These are phyloP conservation scores for Suillus weaverae DNA, from an alignment of 768 basidiomycete genomes.

Conservation along the genomic window DNA sequence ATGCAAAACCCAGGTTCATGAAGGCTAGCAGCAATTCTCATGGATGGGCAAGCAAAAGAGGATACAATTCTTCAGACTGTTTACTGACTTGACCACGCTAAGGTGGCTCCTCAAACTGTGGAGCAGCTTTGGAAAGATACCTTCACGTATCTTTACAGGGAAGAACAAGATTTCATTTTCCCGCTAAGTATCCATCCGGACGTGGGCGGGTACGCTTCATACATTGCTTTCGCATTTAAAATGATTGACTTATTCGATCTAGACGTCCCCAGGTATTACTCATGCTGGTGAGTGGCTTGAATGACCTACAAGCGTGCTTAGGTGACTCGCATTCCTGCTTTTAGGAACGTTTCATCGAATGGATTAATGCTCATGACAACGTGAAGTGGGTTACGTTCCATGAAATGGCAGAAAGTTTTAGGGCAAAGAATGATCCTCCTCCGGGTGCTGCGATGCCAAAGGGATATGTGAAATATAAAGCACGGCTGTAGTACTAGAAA, in stretches of 20 bases:
- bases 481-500: not conserved
- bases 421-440: slow-evolving; percentile 48
- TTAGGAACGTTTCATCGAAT: slow-evolving; percentile 72
- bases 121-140: slow-evolving; percentile 74
- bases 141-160: slow-evolving; percentile 63
- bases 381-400: slow-evolving; percentile 72
- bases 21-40: slow-evolving; percentile 63
- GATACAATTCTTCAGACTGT: not conserved
- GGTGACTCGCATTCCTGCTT: not conserved
- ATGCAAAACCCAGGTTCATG: slow-evolving; percentile 51
- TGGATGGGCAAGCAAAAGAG: slow-evolving; percentile 48
- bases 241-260: not conserved
- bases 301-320: not conserved
- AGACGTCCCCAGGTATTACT: slow-evolving; percentile 66
- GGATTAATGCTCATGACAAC: slow-evolving; percentile 68
- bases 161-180: slow-evolving; percentile 62
- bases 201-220: slow-evolving; percentile 53
- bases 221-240: slow-evolving; percentile 8
- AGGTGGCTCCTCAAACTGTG: slow-evolving; percentile 60
- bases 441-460: slow-evolving; percentile 57
- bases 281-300: slow-evolving; percentile 53
- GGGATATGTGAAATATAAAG: slow-evolving; percentile 30
- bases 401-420: slow-evolving; percentile 65
- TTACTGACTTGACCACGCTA: not conserved
- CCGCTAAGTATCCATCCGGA: slow-evolving; percentile 77